Evolutionary conservation across 2,329 filamentous ascomycete genomes (phyloP).

Genomic region (Biscogniauxia marginata): DNA sequence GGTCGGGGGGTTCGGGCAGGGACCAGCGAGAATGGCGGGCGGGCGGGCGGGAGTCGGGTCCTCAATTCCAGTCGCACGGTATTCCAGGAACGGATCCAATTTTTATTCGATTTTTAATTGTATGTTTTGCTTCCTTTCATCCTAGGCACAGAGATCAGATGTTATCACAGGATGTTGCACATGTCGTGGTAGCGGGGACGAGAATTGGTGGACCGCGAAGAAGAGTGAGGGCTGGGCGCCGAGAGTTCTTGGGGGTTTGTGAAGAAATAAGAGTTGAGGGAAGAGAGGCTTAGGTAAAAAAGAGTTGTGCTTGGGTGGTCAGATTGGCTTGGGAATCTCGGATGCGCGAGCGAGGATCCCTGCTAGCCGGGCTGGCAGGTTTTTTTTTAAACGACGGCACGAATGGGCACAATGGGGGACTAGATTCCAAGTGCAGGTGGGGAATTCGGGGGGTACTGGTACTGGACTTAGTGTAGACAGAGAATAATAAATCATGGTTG

Average conservation of each 20-base stretch:
- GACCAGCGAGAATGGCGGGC: neutral
- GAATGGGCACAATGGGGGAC: neutral
- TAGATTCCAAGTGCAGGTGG: neutral
- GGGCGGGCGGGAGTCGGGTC: neutral
- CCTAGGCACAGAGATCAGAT: neutral
- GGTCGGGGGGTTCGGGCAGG: neutral
- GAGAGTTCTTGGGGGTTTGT: conserved; percentile 34
- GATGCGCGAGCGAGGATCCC: neutral
- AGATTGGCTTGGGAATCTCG: neutral
- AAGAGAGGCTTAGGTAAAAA: conserved; percentile 6
- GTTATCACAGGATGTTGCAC: neutral
- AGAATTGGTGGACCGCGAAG: conserved; percentile 24
- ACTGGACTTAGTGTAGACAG: too few relatives aligned
- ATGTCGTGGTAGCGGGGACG: conserved; percentile 13
- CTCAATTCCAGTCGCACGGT: neutral
- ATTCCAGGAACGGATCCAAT: neutral
- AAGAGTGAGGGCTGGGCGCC: conserved; percentile 39
- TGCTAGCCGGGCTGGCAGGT: neutral
- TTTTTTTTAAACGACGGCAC: neutral
- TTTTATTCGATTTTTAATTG: conserved; percentile 1
- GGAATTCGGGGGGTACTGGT: neutral
- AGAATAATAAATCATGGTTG: too few relatives aligned
- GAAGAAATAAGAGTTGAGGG: conserved; percentile 22
- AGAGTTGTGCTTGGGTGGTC: neutral
- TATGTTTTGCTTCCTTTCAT: neutral